These are phyloP conservation scores for Wickerhamomyces strasburgensis DNA, from an alignment of 805 yeast species.

Conservation along the genomic window DNA sequence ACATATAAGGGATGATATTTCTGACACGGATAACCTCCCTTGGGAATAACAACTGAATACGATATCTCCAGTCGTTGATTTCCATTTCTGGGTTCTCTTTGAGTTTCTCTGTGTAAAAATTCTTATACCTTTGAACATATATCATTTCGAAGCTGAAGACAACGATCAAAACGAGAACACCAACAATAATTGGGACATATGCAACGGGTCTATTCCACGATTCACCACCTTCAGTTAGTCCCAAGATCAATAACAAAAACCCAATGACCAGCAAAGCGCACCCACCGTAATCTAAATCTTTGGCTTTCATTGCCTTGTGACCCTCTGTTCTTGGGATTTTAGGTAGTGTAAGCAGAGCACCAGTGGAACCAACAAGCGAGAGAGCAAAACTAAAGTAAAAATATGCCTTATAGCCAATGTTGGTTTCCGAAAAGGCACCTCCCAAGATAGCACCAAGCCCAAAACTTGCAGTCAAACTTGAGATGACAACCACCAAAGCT, in stretches of 20 bases:
- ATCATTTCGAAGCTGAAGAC: slow-evolving; percentile 29
- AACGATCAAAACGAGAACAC: slow-evolving; percentile 25
- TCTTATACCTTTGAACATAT: slow-evolving; percentile 14
- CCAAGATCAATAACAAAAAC: slow-evolving; percentile 34
- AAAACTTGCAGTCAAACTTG: slow-evolving; percentile 26
- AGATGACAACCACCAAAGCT: slow-evolving; percentile 24
- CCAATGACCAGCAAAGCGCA: slow-evolving; percentile 31
- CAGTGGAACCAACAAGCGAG: slow-evolving; percentile 14
- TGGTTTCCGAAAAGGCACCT: slow-evolving; percentile 37
- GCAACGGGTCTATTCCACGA: slow-evolving; percentile 37
- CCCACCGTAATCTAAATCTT: slow-evolving; percentile 33
- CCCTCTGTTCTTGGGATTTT: slow-evolving; percentile 25
- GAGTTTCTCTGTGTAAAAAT: slow-evolving; percentile 2
- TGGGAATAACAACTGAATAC: slow-evolving; percentile 26
- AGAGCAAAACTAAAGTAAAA: slow-evolving; percentile 35
- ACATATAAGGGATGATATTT: slow-evolving; percentile 23
- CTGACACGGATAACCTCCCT: slow-evolving; percentile 23
- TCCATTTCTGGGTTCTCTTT: slow-evolving; percentile 5
- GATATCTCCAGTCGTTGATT: slow-evolving; percentile 9
- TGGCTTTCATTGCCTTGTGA: slow-evolving; percentile 13
- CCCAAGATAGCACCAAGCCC: slow-evolving; percentile 38
- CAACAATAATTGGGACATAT: slow-evolving; percentile 37
- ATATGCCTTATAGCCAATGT: slow-evolving; percentile 35
- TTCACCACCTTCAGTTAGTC: slow-evolving; percentile 40
- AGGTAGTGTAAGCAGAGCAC: slow-evolving; percentile 24